Base-by-base conservation (phyloP, 495 filamentous ascomycete species). In the Penicillium antarcticum region DNA sequence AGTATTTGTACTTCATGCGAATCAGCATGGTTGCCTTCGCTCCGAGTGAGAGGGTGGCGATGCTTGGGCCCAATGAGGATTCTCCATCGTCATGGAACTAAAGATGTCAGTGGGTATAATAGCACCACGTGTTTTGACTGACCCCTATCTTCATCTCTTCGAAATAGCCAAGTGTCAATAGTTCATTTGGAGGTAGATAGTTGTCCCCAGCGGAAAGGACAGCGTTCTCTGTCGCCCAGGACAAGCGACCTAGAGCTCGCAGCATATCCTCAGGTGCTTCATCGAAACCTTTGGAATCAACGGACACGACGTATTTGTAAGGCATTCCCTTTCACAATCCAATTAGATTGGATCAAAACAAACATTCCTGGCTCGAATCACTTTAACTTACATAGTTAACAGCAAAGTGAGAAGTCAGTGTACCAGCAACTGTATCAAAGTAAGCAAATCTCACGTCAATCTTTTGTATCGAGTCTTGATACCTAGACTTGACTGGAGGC, bases 71-170 rank as follows among this genome's bases (percentile, higher is more conserved):
- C 1, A 95, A 75, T 0, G 81, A 80, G 1, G 62, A 68, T 63
- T 96, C 91, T 1, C 91, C 91, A 51, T 96, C 91, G 58, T 95
- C 90, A 47, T 96, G 91, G 51, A 73, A 65, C 16, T 38, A 34
- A 16, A 32, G 18, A 40, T 9, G 37, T 43, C 43, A 51, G 24
- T n/a, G 8, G 34, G 48, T 45, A 53, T 43, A 8, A 13, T 1
- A 9, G 21, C 11, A 19, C 31, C 38, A 6, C 9, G 8, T 41
- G 13, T 11, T 26, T 0, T 35, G n/a, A 69, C 85, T 62, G 75
- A 90, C 88, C 13, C 77, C 76, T 33, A 92, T 92, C 19, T 76
- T 73, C 50, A 83, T 81, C 0, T 74, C 67, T 58, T 91, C 80
- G 52, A 92, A 84, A 57, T 92, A 96, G 0, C 87, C 90, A 0